A percentile compares a stretch with the other conserved stretches of the same genome.
phyloP scores from a whole-genome alignment of 2,329 filamentous ascomycete species.

The Sporothrix phasma region DNA sequence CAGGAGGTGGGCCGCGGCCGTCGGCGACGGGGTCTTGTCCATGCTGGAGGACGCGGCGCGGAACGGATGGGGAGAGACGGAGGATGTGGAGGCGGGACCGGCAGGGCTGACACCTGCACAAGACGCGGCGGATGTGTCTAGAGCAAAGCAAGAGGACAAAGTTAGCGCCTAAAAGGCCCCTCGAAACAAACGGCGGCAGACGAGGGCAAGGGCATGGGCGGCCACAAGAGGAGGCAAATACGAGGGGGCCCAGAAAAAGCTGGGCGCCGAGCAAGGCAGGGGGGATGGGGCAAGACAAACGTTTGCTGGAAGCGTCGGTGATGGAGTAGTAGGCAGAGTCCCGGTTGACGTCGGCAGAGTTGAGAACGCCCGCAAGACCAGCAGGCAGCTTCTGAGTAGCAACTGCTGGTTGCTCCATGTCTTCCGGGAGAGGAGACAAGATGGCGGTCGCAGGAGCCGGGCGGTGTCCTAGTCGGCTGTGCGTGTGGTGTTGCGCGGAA shows the following conservation, averaged over 20 bases:
- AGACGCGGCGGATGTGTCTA: conserved; percentile 37
- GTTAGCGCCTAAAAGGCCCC: conserved; percentile 19
- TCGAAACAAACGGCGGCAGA: conserved; percentile 11
- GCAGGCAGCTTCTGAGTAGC: conserved; percentile 37
- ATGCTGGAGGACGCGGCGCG: conserved; percentile 19
- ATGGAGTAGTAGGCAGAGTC: conserved; percentile 45
- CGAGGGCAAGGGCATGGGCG: neutral
- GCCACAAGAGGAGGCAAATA: neutral
- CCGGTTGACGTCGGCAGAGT: conserved; percentile 39
- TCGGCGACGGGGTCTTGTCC: conserved; percentile 55
- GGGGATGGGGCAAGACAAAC: conserved; percentile 28
- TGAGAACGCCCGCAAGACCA: conserved; percentile 42
- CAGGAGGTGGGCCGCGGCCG: conserved; percentile 38
- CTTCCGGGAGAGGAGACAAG: neutral
- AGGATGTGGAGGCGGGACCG: conserved; percentile 28
- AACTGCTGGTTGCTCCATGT: conserved; percentile 32
- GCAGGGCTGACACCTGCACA: conserved; percentile 31
- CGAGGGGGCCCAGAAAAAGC: neutral
- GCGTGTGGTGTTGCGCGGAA: neutral
- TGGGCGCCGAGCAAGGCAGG: conserved; percentile 13
- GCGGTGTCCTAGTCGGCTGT: neutral
- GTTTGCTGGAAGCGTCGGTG: conserved; percentile 41
- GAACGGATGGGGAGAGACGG: conserved; percentile 9
- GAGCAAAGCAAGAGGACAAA: neutral
- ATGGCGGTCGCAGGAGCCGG: neutral